Evolutionary conservation across 331 rosid genomes (phyloP), one percentile per base, ranked within the genome.

Genomic region (Pyrus hybrid): DNA sequence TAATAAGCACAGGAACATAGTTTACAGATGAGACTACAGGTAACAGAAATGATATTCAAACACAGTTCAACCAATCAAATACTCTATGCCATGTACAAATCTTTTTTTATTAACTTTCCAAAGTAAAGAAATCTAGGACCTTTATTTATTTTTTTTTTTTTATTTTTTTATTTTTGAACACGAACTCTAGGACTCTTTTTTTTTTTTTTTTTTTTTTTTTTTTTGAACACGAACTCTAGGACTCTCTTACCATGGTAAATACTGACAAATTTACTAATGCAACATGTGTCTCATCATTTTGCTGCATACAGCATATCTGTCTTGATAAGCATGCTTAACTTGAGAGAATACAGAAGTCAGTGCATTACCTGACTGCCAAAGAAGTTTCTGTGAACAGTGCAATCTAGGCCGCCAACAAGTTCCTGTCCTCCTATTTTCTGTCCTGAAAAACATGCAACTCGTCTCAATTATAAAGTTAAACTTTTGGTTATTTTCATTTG

Each of bases 341-440:
- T 25, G 47, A 9, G 63, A 56, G 71, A 73, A 56, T 60, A 5
- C 13, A 7, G 25, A 35, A 83, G 47, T 25, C 9, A 76, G 73
- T 68, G 70, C 16, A 6, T 77, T 76, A 92, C 99, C 97, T 94
- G 99, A 85, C 99, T 86, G 66, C 97, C 99, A 79, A 94, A 94
- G 90, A 90, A 94, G 85, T 94, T 94, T 76, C 97, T 85, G 74
- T 94, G 93, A 63, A 94, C 93, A 13, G 93, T 92, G 87, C 99
- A 94, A 80, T 94, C 97, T 68, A 94, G 96, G 76, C 99, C 99
- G 12, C 99, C 97, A 83, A 94, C 74, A 29, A 91, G 86, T 67
- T 87, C 75, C 81, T 94, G 99, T 45, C 99, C 99, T 67, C 99
- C 96, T 53, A 60, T 68, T 83, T 94, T 94, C 88, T 88, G 97